Conservation (phyloP, 805 yeast genomes). For the baker's yeast (Saccharomyces cerevisiae) region DNA sequence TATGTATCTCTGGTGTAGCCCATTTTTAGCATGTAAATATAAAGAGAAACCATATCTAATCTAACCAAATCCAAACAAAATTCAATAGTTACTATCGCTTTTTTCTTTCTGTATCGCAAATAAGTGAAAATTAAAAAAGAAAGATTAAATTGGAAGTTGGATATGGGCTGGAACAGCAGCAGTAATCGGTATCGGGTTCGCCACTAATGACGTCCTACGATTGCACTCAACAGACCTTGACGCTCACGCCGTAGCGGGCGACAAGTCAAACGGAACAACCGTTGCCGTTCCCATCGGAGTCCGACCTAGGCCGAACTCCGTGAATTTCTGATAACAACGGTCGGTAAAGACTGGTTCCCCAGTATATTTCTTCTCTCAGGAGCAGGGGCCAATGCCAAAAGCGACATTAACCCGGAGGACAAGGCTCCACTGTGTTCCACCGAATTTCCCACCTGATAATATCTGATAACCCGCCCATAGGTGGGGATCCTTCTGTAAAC, state of each 20-base stretch:
- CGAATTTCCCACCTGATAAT: conserved; percentile 33
- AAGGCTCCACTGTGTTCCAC: conserved; percentile 26
- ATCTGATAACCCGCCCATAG: neutral
- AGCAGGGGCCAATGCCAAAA: conserved; percentile 2
- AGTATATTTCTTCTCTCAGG: conserved; percentile 16
- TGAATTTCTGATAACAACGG: conserved; percentile 29
- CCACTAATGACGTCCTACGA: conserved; percentile 24
- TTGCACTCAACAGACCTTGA: conserved; percentile 33
- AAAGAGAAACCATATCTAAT: neutral
- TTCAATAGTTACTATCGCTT: neutral
- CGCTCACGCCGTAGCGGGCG: neutral
- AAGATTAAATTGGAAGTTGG: neutral
- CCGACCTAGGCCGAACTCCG: neutral
- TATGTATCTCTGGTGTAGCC: neutral
- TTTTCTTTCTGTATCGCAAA: neutral
- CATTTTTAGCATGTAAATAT: neutral
- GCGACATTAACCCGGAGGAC: neutral
- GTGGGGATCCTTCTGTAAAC: conserved; percentile 13
- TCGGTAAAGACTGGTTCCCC: conserved; percentile 18
- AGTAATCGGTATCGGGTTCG: conserved; percentile 34
- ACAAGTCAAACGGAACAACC: conserved; percentile 27
- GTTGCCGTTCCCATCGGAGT: conserved; percentile 28
- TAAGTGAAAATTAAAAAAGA: neutral
- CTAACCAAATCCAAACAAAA: neutral
- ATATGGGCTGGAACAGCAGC: conserved; percentile 17